These are phyloP conservation scores for Jimgerdemannia lactiflua DNA, from an alignment of 192 early-diverging fungal species.

Conservation along the genomic window DNA sequence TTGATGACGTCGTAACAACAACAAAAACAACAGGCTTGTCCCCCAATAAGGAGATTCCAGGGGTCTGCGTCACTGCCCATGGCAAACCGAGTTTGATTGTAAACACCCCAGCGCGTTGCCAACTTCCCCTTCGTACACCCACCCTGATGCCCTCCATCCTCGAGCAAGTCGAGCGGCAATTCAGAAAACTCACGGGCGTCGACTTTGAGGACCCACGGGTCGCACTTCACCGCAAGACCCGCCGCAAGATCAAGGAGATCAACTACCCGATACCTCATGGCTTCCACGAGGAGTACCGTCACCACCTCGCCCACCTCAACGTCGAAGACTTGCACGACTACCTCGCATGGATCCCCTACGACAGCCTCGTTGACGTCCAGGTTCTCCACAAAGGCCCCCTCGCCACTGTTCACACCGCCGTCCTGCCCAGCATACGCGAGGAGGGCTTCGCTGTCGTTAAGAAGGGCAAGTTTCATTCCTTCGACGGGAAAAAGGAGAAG, in stretches of 20 bases:
- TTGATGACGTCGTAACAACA: no score
- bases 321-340: neutral
- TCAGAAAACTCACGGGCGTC: neutral
- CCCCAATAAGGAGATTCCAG: no score
- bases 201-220: neutral
- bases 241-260: neutral
- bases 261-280: neutral
- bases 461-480: neutral
- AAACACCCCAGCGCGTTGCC: no score
- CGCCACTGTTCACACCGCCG: neutral
- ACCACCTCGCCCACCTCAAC: neutral
- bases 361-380: neutral
- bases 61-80: no score
- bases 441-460: neutral
- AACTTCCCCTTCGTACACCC: no score
- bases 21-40: no score
- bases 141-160: neutral
- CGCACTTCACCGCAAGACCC: neutral
- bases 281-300: neutral
- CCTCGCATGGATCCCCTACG: neutral
- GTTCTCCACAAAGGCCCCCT: neutral
- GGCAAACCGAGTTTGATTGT: no score
- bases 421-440: neutral
- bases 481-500: neutral
- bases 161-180: neutral